Conservation (phyloP, 2,329 filamentous ascomycete species). For the Beauveria sp. region DNA sequence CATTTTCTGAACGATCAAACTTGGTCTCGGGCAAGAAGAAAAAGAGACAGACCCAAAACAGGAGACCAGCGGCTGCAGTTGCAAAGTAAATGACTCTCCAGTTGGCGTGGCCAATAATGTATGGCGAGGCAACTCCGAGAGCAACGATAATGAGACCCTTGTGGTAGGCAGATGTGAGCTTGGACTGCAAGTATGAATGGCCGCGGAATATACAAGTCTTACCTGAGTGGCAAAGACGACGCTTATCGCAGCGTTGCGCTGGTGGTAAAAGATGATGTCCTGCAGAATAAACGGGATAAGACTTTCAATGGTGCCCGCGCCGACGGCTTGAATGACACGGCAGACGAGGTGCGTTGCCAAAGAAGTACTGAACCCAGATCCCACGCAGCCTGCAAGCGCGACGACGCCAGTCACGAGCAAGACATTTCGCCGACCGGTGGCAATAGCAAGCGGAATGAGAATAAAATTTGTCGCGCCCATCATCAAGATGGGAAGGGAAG, state of each 20-base stretch:
- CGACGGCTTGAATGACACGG: slow-evolving; percentile 27
- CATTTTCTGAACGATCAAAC: slow-evolving; percentile 22
- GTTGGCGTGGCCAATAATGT: slow-evolving; percentile 22
- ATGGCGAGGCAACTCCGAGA: slow-evolving; percentile 22
- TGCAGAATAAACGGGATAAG: slow-evolving; percentile 31
- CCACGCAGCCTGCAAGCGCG: slow-evolving; percentile 29
- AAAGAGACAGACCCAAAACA: slow-evolving; percentile 27
- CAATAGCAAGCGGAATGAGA: slow-evolving; percentile 31
- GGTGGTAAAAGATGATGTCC: slow-evolving; percentile 32
- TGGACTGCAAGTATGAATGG: not conserved
- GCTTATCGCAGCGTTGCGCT: slow-evolving; percentile 28
- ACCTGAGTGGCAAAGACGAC: slow-evolving; percentile 21
- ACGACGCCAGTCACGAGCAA: slow-evolving; percentile 25
- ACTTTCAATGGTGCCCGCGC: slow-evolving; percentile 28
- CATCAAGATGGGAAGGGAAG: slow-evolving; percentile 27
- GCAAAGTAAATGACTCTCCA: slow-evolving; percentile 31
- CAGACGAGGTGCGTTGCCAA: slow-evolving; percentile 26
- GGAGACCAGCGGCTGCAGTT: slow-evolving; percentile 22
- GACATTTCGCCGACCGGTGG: slow-evolving; percentile 28
- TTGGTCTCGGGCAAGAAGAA: slow-evolving; percentile 28
- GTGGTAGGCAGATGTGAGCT: not conserved
- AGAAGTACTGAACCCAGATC: slow-evolving; percentile 26
- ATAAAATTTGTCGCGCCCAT: slow-evolving; percentile 28
- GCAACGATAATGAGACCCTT: slow-evolving; percentile 24
- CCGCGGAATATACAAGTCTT: not conserved